phyloP scores from a whole-genome alignment of 139 green algal genomes.

The Bryopsis sp. region DNA sequence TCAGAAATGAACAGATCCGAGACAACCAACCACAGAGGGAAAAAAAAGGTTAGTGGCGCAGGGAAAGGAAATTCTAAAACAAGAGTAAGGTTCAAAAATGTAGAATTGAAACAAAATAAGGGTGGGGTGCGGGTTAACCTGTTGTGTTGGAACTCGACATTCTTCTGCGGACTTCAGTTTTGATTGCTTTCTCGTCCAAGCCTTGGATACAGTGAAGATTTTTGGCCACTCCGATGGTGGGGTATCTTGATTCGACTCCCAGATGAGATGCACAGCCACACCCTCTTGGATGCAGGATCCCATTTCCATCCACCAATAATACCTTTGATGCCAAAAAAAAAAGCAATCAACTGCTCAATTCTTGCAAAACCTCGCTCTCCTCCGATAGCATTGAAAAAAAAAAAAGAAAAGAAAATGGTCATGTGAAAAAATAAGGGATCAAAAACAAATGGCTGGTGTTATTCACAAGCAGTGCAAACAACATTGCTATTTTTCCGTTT shows the following conservation, averaged over 20 bases:
- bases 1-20: not conserved
- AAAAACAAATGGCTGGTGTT: not conserved
- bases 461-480: not conserved
- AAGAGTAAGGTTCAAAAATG: not conserved
- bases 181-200: constrained; percentile 7
- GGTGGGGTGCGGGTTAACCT: not conserved
- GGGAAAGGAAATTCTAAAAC: not conserved
- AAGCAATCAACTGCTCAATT: not conserved
- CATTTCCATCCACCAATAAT: constrained; percentile 57
- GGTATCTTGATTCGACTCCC: constrained; percentile 40
- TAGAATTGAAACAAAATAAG: not conserved
- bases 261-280: constrained; percentile 55
- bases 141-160: not conserved
- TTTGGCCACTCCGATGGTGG: constrained; percentile 49
- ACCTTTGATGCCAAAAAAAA: constrained; percentile 41
- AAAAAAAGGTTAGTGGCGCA: too few relatives aligned
- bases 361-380: not conserved
- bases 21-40: too few relatives aligned
- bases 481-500: not conserved
- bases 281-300: constrained; percentile 42
- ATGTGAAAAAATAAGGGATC: not conserved
- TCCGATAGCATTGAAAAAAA: not conserved
- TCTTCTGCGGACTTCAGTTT: not conserved
- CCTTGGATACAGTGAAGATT: constrained; percentile 29
- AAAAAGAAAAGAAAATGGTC: not conserved